These are phyloP conservation scores for Saccharomycopsis synnaedendra DNA, from an alignment of 805 yeast species.

Conservation along the genomic window DNA sequence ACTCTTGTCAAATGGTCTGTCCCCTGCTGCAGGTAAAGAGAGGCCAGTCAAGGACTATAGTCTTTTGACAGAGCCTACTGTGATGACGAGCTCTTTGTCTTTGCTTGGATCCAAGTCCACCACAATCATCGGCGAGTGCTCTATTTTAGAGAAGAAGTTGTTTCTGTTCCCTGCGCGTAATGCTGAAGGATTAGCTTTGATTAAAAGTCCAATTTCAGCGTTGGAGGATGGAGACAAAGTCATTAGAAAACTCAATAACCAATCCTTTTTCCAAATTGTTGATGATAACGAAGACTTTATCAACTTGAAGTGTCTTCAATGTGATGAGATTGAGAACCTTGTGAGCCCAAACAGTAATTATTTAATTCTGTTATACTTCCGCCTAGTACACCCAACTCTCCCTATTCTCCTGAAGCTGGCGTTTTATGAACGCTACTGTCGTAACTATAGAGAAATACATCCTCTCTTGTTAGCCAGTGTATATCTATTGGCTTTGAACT, in stretches of 20 bases:
- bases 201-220: conserved; percentile 4
- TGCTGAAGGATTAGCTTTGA: not conserved
- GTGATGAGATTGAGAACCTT: conserved; percentile 21
- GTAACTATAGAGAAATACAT: conserved; percentile 23
- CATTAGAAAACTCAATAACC: conserved; percentile 20
- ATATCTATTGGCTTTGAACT: conserved; percentile 22
- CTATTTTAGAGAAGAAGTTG: conserved; percentile 20
- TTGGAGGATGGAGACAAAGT: conserved; percentile 11
- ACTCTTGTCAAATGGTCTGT: not conserved
- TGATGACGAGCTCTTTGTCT: conserved; percentile 21
- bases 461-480: conserved; percentile 21
- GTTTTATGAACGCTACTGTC: conserved; percentile 21
- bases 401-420: conserved; percentile 22
- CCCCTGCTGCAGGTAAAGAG: conserved; percentile 16
- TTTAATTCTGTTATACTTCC: conserved; percentile 20
- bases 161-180: conserved; percentile 9
- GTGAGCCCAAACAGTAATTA: conserved; percentile 19
- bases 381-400: conserved; percentile 20
- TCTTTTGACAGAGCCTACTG: conserved; percentile 21
- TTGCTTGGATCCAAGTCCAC: conserved; percentile 22
- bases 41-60: conserved; percentile 23
- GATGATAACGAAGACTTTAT: conserved; percentile 21
- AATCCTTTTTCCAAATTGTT: conserved; percentile 19
- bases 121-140: conserved; percentile 20
- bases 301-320: conserved; percentile 20